These are phyloP conservation scores for Penium margaritaceum DNA, from an alignment of 139 green algal genomes.

Conservation along the genomic window DNA sequence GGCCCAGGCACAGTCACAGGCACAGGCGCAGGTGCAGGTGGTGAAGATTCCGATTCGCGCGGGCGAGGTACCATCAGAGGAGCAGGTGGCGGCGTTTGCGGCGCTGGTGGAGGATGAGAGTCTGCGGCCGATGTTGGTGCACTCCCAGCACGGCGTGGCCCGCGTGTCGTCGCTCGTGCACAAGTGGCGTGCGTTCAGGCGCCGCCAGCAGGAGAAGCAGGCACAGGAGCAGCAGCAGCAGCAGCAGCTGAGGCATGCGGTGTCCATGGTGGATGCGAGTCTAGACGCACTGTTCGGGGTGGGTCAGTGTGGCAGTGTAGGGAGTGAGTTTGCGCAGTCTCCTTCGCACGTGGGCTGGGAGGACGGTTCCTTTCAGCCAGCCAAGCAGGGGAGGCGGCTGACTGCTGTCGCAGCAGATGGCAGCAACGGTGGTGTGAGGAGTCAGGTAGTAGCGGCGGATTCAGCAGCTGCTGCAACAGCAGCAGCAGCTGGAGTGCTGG, in stretches of 20 bases:
- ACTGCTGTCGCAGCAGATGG: too few relatives aligned
- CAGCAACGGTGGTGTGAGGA: too few relatives aligned
- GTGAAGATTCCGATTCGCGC: neutral
- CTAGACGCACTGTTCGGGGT: neutral
- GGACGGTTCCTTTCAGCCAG: neutral
- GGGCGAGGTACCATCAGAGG: neutral
- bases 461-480: too few relatives aligned
- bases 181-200: conserved; percentile 17
- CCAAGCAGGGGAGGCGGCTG: too few relatives aligned
- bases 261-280: neutral
- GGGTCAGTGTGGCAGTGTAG: neutral
- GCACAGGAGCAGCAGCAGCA: neutral
- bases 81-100: conserved; percentile 37
- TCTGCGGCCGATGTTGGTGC: conserved; percentile 28
- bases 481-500: too few relatives aligned
- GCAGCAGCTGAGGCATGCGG: neutral
- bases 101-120: conserved; percentile 8
- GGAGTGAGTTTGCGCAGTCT: neutral
- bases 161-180: conserved; percentile 24
- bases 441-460: too few relatives aligned
- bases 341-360: neutral
- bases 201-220: too few relatives aligned
- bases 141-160: conserved; percentile 18
- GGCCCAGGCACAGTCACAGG: neutral
- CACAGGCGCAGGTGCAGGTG: neutral